These are phyloP conservation scores for Tarenaya hassleriana DNA, from an alignment of 345 rosid genomes.

Conservation along the genomic window DNA sequence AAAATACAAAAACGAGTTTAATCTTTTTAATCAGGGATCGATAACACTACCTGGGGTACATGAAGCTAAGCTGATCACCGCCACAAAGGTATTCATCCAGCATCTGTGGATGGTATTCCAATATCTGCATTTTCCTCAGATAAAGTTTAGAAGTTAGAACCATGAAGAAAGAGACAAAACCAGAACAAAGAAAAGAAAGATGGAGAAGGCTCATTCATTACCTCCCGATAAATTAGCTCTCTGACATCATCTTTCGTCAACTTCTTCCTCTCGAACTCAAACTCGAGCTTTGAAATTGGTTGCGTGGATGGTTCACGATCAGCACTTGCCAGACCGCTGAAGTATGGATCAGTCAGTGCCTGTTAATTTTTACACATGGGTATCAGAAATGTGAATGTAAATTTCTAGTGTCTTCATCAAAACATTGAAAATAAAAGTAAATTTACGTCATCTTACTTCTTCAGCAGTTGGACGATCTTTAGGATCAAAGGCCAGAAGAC, in stretches of 20 bases:
- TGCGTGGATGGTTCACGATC: constrained; percentile 82
- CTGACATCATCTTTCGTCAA: constrained; percentile 83
- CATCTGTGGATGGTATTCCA: constrained; percentile 98
- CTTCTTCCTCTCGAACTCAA: constrained; percentile 96
- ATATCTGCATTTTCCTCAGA: constrained; percentile 46
- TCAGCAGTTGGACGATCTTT: constrained; percentile 91
- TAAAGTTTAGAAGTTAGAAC: constrained; percentile 6
- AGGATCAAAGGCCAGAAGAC: constrained; percentile 89
- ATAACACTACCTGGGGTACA: constrained; percentile 76
- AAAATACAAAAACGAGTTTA: not conserved
- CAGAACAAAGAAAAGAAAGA: constrained; percentile 16
- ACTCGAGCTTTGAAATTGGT: constrained; percentile 88
- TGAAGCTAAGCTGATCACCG: constrained; percentile 83
- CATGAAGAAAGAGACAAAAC: constrained; percentile 15
- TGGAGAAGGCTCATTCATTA: constrained; percentile 24
- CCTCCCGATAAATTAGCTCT: constrained; percentile 94
- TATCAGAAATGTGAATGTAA: constrained; percentile 8
- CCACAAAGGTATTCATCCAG: constrained; percentile 85
- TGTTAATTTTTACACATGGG: constrained; percentile 31
- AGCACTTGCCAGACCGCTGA: constrained; percentile 60
- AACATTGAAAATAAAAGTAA: not conserved
- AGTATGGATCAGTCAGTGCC: constrained; percentile 90
- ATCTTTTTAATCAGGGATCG: constrained; percentile 9
- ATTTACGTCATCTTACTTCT: constrained; percentile 42
- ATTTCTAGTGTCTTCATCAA: not conserved